These are phyloP conservation scores for Lasiodiplodia citricola DNA, from an alignment of 2,329 filamentous ascomycete genomes.

Conservation along the genomic window DNA sequence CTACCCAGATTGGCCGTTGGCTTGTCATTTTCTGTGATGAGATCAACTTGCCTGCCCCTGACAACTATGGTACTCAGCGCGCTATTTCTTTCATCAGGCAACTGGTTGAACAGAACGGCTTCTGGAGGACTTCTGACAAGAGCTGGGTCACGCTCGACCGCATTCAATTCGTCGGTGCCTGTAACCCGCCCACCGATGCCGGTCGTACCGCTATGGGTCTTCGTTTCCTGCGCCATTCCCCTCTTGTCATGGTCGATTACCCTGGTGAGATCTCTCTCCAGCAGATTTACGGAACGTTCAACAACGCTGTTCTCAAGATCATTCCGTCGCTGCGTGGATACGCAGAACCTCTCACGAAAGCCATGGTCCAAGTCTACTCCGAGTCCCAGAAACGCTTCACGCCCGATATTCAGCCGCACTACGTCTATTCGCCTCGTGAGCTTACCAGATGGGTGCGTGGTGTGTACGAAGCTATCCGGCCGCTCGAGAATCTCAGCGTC, in stretches of 20 bases:
- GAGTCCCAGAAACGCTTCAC: slow-evolving; percentile 96
- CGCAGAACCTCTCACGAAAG: slow-evolving; percentile 88
- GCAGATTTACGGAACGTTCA: slow-evolving; percentile 99
- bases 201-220: slow-evolving; percentile 93
- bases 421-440: slow-evolving; percentile 98
- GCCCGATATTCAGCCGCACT: slow-evolving; percentile 95
- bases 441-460: slow-evolving; percentile 97
- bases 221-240: slow-evolving; percentile 92
- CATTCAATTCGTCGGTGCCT: slow-evolving; percentile 98
- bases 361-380: slow-evolving; percentile 96
- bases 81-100: slow-evolving; percentile 97
- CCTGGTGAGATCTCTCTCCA: slow-evolving; percentile 91
- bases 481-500: slow-evolving; percentile 82
- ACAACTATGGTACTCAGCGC: slow-evolving; percentile 96
- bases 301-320: slow-evolving; percentile 93
- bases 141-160: slow-evolving; percentile 97
- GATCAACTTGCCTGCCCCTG: slow-evolving; percentile 96
- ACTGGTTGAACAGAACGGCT: slow-evolving; percentile 97
- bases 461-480: slow-evolving; percentile 94
- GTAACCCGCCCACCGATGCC: slow-evolving; percentile 96
- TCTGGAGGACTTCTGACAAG: slow-evolving; percentile 98
- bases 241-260: slow-evolving; percentile 99
- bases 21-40: slow-evolving; percentile 99
- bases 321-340: slow-evolving; percentile 94
- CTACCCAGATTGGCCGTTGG: slow-evolving; percentile 96